phyloP scores from a whole-genome alignment of 169 alveolate species.

The Cryptosporidium viatorum region DNA sequence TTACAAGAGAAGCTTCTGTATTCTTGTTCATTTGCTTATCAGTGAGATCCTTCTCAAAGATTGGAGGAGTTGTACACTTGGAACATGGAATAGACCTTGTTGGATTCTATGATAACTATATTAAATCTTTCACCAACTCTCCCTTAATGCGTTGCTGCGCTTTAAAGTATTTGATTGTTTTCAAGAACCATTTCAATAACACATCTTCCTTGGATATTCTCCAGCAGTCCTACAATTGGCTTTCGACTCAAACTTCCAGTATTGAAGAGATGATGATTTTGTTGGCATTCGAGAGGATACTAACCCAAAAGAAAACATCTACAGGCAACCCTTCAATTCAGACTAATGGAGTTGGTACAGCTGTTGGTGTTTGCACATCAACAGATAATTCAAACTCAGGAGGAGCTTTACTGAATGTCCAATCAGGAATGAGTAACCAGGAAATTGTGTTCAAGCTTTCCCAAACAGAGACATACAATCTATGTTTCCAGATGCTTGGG shows the following conservation, averaged over 20 bases:
- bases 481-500: slow-evolving; percentile 51
- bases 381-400: neutral
- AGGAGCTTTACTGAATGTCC: neutral
- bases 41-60: slow-evolving; percentile 55
- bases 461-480: slow-evolving; percentile 4
- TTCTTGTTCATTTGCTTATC: slow-evolving; percentile 67
- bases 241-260: slow-evolving; percentile 29
- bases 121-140: slow-evolving; percentile 21
- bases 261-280: slow-evolving; percentile 68
- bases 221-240: slow-evolving; percentile 57
- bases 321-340: neutral
- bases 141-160: slow-evolving; percentile 73
- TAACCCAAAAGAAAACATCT: slow-evolving; percentile 21
- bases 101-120: slow-evolving; percentile 59
- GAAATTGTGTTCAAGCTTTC: slow-evolving; percentile 5
- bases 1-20: slow-evolving; percentile 55
- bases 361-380: neutral
- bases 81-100: slow-evolving; percentile 52
- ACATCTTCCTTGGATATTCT: slow-evolving; percentile 29
- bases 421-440: neutral
- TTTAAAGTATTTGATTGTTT: slow-evolving; percentile 57
- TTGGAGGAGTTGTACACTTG: slow-evolving; percentile 46
- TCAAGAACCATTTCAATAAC: slow-evolving; percentile 26
- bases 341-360: neutral
- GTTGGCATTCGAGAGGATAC: slow-evolving; percentile 53